These are phyloP conservation scores for Dendrobium chrysotoxum DNA, from an alignment of 106 monocot genomes.

Conservation along the genomic window DNA sequence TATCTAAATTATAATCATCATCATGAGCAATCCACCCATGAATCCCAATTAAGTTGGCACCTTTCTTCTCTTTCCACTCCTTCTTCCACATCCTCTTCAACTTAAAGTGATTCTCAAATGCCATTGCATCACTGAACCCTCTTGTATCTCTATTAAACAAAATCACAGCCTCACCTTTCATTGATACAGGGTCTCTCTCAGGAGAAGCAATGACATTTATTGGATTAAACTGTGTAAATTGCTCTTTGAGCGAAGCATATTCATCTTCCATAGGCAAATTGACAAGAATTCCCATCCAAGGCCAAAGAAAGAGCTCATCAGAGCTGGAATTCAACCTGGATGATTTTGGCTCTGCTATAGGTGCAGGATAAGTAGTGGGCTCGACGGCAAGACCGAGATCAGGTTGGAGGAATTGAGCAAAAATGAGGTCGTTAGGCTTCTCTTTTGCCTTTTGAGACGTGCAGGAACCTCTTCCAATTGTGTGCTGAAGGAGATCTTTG, in stretches of 20 bases:
- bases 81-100: slow-evolving; percentile 34
- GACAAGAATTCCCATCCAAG: slow-evolving; percentile 75
- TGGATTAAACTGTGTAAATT: slow-evolving; percentile 60
- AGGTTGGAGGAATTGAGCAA: slow-evolving; percentile 33
- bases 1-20: slow-evolving; percentile 39
- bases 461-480: slow-evolving; percentile 40
- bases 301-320: slow-evolving; percentile 58
- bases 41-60: slow-evolving; percentile 6
- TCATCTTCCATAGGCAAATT: slow-evolving; percentile 44
- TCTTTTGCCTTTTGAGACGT: slow-evolving; percentile 31
- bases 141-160: slow-evolving; percentile 54
- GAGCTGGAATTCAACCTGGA: not conserved
- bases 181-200: slow-evolving; percentile 29
- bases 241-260: slow-evolving; percentile 36
- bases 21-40: slow-evolving; percentile 67
- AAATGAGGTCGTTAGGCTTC: slow-evolving; percentile 45
- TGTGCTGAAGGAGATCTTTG: slow-evolving; percentile 64
- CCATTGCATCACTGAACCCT: slow-evolving; percentile 82
- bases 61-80: slow-evolving; percentile 52
- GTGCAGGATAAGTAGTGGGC: slow-evolving; percentile 6
- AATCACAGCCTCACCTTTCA: slow-evolving; percentile 45
- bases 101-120: slow-evolving; percentile 69
- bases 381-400: slow-evolving; percentile 16
- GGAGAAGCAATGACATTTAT: slow-evolving; percentile 34
- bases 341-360: slow-evolving; percentile 1